Evolutionary conservation across 148 eudicot genomes (phyloP), one percentile per base, ranked within the genome.

Genomic region (Rhododendron mucronatum): DNA sequence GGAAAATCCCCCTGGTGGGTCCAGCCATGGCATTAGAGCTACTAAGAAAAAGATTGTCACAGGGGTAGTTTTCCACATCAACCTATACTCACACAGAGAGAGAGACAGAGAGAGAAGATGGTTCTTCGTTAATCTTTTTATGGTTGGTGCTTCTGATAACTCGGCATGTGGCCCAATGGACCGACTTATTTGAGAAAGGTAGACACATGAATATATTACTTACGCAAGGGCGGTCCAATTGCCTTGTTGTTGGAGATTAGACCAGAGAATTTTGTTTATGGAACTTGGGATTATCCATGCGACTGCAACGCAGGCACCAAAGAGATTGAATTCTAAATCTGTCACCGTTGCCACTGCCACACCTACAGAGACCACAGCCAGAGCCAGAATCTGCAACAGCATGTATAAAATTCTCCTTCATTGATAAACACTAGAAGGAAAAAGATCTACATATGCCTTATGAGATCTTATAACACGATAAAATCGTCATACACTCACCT

Each of bases 11-110:
- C 99, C 99, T 0, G 99, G 99, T 1, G 99, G 99, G 82, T 96
- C 98, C 82, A 96, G 76, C 95, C 94, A 94, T 26, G 98, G 98
- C 96, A 92, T 93, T 47, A 95, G 82, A 53, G 94, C 92, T 73
- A 95, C 51, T 84, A 96, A 87, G 93, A 95, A 95, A 89, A 96
- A 94, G 16, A 96, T 85, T 4, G 98, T 94, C 9, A 95, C 88
- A 0, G 99, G 99, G 33, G 99, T 96, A 26, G 98, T 96, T 90
- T 90, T 94, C 99, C 99, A 96, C 99, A 96, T 96, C 91, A 96
- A 88, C 90, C 99, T 96, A 88, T 37, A 67, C 73, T 67, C 33
- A 12, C 5, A n/a, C 1, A 67, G 33, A 67, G 26, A 61, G 67
- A 61, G 15, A n/a, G 5, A 67, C 15, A 67, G 10, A 61, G 67